These are phyloP conservation scores for Trichophyton benhamiae DNA, from an alignment of 2,329 filamentous ascomycete genomes.

Conservation along the genomic window DNA sequence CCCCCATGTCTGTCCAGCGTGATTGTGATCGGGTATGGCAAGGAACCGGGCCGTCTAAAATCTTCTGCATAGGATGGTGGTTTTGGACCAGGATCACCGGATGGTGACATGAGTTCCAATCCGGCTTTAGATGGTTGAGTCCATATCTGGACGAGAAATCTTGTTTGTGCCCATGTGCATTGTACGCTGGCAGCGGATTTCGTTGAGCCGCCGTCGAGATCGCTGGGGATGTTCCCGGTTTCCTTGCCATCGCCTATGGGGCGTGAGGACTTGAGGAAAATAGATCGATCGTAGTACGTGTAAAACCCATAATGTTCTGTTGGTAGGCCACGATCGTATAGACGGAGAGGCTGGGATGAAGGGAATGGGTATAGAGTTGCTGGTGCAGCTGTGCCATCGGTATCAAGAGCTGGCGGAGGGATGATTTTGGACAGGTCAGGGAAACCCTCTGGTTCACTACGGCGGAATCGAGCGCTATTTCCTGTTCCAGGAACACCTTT, in stretches of 20 bases:
- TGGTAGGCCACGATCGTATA: constrained; percentile 68
- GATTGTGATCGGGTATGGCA: constrained; percentile 50
- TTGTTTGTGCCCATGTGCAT: constrained; percentile 50
- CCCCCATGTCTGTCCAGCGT: constrained; percentile 51
- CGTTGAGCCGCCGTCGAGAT: constrained; percentile 39
- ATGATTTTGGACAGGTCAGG: constrained; percentile 44
- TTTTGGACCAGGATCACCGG: constrained; percentile 9
- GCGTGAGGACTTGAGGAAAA: constrained; percentile 58
- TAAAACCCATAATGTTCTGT: constrained; percentile 93
- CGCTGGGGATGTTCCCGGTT: constrained; percentile 31
- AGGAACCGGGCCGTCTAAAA: constrained; percentile 43
- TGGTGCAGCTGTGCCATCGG: constrained; percentile 59
- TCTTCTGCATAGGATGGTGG: constrained; percentile 30
- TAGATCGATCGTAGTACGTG: constrained; percentile 75
- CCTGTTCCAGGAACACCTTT: constrained; percentile 10
- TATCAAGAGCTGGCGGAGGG: constrained; percentile 49
- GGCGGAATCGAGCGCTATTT: constrained; percentile 21
- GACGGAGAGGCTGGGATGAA: constrained; percentile 59
- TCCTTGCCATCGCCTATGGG: constrained; percentile 35
- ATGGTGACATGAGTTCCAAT: constrained; percentile 18
- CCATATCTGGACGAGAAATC: constrained; percentile 52
- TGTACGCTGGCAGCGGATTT: constrained; percentile 36
- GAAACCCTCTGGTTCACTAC: constrained; percentile 15
- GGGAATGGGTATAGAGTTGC: constrained; percentile 61
- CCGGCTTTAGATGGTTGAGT: constrained; percentile 32